Conservation (phyloP, 2,329 filamentous ascomycete genomes). For the Apiospora hydei region DNA sequence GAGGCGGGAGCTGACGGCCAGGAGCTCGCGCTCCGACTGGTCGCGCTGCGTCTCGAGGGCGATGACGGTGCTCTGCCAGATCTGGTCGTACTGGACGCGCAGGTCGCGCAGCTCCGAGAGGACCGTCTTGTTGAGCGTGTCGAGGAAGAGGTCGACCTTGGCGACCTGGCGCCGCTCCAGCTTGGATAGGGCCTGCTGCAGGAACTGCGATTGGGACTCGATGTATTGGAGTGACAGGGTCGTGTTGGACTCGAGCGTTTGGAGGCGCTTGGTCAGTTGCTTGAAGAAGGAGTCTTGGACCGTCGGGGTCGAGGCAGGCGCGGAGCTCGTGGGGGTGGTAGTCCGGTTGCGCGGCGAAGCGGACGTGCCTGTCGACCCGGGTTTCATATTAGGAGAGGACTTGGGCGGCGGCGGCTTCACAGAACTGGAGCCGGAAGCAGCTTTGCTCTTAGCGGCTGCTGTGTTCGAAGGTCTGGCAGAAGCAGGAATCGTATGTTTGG, state of each 20-base stretch:
- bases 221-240: constrained; percentile 95
- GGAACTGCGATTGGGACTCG: constrained; percentile 90
- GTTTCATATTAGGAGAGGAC: constrained; percentile 33
- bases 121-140: constrained; percentile 86
- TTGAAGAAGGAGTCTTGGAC: constrained; percentile 99
- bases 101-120: constrained; percentile 80
- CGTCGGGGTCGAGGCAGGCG: constrained; percentile 71
- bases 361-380: constrained; percentile 29
- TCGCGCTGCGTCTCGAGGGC: constrained; percentile 90
- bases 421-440: constrained; percentile 36
- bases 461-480: constrained; percentile 30
- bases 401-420: constrained; percentile 40
- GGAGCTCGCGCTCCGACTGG: constrained; percentile 81
- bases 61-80: constrained; percentile 95
- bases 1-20: constrained; percentile 80
- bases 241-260: constrained; percentile 89
- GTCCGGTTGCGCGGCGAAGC: constrained; percentile 45
- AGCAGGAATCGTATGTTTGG: constrained; percentile 31
- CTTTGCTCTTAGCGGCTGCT: constrained; percentile 34
- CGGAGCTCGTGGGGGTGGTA: constrained; percentile 48
- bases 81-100: constrained; percentile 88
- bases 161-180: constrained; percentile 86
- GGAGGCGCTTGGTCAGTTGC: constrained; percentile 89
- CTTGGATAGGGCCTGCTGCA: constrained; percentile 85
- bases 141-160: constrained; percentile 84